phyloP scores from a whole-genome alignment of 225 moss, liverwort and hornwort genomes.

The Sphagnum tenellum region DNA sequence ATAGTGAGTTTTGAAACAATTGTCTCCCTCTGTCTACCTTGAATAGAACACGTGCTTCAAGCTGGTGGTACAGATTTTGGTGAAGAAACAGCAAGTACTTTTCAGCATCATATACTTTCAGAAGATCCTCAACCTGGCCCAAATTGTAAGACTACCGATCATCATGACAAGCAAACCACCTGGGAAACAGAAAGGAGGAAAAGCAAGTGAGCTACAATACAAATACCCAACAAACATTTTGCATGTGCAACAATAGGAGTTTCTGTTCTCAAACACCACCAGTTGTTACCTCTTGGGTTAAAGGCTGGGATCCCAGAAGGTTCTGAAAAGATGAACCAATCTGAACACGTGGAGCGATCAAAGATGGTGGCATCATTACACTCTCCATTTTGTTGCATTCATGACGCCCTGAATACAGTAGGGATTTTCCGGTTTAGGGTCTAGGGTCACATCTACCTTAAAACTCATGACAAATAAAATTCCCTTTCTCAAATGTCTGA shows the following conservation, averaged over 20 bases:
- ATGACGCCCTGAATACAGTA: background rate
- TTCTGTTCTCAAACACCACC: too few relatives aligned
- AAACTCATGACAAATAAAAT: too few relatives aligned
- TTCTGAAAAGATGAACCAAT: constrained; percentile 38
- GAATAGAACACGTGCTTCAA: constrained; percentile 26
- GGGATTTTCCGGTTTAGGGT: too few relatives aligned
- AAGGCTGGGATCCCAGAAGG: constrained; percentile 8
- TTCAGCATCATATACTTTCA: constrained; percentile 21
- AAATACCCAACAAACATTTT: too few relatives aligned
- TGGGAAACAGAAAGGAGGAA: too few relatives aligned
- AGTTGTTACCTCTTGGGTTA: constrained; percentile 13
- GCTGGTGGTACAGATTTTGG: constrained; percentile 4
- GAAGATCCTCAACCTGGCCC: constrained; percentile 18
- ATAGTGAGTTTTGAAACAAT: too few relatives aligned
- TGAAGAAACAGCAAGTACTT: constrained; percentile 26
- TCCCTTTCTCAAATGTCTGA: background rate
- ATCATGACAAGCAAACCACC: too few relatives aligned
- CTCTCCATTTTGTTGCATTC: constrained; percentile 33
- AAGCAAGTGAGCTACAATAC: too few relatives aligned
- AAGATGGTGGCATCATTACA: constrained; percentile 24
- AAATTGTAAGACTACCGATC: too few relatives aligned
- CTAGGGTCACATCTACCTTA: too few relatives aligned
- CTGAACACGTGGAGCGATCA: constrained; percentile 22
- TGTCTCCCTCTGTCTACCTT: constrained; percentile 13
- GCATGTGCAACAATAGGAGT: too few relatives aligned